Evolutionary conservation across 495 filamentous ascomycete species (phyloP).

Genomic region (Tuber microsphaerosporum): DNA sequence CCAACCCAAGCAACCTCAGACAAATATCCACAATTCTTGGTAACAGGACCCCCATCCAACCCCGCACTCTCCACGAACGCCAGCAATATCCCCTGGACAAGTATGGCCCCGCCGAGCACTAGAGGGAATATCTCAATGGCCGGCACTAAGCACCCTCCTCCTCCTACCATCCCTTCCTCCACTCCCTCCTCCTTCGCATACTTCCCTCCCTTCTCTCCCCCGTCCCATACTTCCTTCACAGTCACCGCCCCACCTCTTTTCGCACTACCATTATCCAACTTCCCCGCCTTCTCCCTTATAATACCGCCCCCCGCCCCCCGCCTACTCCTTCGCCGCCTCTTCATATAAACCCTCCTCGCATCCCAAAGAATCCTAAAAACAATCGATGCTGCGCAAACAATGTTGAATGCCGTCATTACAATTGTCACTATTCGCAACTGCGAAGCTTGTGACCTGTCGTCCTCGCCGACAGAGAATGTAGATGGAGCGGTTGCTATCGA

Average conservation of each 20-base stretch:
- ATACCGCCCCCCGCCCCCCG: neutral
- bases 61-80: constrained; percentile 24
- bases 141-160: constrained; percentile 22
- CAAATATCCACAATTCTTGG: constrained; percentile 22
- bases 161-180: neutral
- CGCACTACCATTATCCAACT: neutral
- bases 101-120: constrained; percentile 23
- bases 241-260: neutral
- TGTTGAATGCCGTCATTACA: constrained; percentile 25
- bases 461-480: neutral
- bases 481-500: neutral
- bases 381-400: constrained; percentile 24
- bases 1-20: constrained; percentile 35
- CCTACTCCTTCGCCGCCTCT: neutral
- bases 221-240: neutral
- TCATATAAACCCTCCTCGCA: constrained; percentile 17
- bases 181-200: neutral
- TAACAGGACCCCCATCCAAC: constrained; percentile 9
- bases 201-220: constrained; percentile 11
- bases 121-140: constrained; percentile 30
- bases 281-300: constrained; percentile 11
- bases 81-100: constrained; percentile 30
- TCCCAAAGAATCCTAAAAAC: constrained; percentile 25
- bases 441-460: neutral
- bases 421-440: constrained; percentile 22